Evolutionary conservation across 2,329 filamentous ascomycete species (phyloP).

Genomic region (Calycina herbarum): DNA sequence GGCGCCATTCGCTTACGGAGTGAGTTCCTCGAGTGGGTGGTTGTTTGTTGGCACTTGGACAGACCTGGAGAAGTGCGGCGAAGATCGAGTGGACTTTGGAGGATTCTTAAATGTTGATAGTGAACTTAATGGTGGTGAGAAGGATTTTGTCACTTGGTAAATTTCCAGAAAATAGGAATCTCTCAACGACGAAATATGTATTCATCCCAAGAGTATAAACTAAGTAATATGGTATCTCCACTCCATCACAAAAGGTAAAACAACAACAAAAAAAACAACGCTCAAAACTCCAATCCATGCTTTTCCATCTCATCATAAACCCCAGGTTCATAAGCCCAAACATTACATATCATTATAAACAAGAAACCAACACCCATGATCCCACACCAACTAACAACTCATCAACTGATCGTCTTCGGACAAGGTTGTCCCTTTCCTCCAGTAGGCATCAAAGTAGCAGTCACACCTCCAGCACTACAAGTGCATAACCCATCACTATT

Average conservation of each 20-base stretch:
- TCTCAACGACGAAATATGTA: no score
- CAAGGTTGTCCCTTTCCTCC: neutral
- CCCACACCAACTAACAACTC: neutral
- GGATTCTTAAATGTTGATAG: no score
- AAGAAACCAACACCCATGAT: neutral
- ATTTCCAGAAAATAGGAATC: no score
- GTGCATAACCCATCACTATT: neutral
- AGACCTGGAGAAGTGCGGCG: no score
- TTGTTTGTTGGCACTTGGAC: no score
- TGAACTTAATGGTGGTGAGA: neutral
- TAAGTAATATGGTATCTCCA: neutral
- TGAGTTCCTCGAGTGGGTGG: no score
- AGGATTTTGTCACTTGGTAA: neutral
- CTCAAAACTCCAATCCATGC: constrained; percentile 1
- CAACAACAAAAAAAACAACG: neutral
- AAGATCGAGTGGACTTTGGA: no score
- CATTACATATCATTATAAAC: neutral
- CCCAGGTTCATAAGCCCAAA: neutral
- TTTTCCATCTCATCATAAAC: constrained; percentile 1
- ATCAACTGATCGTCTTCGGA: neutral
- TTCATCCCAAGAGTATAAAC: neutral
- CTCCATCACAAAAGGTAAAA: neutral
- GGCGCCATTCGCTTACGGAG: no score
- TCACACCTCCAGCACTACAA: neutral
- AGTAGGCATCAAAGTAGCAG: neutral